Evolutionary conservation across 352 stramenopile genomes (phyloP).

Genomic region (Globisporangium okanoganense): DNA sequence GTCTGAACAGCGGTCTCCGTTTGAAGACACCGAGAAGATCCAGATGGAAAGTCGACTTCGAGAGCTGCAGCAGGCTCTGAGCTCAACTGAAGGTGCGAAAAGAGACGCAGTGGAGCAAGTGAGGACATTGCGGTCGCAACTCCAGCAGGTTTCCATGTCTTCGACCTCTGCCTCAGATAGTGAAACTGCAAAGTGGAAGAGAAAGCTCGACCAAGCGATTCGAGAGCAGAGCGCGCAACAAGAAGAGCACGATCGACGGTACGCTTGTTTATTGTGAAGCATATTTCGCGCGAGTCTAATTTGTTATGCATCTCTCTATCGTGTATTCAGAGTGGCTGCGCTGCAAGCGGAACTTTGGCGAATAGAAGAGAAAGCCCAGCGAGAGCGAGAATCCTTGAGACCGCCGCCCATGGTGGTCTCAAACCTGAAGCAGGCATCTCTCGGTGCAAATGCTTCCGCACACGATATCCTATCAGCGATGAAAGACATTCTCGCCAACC

Average conservation of each 20-base stretch:
- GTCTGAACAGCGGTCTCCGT: background rate
- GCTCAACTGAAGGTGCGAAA: conserved; percentile 29
- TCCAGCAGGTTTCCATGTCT: conserved; percentile 29
- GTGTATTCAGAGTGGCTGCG: conserved; percentile 19
- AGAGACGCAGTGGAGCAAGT: conserved; percentile 53
- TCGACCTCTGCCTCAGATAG: conserved; percentile 21
- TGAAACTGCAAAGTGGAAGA: conserved; percentile 46
- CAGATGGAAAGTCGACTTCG: conserved; percentile 19
- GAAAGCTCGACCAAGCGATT: conserved; percentile 44
- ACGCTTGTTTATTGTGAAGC: background rate
- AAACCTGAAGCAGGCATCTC: conserved; percentile 52
- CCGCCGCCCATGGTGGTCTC: conserved; percentile 12
- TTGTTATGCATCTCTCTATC: background rate
- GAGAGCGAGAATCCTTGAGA: conserved; percentile 2
- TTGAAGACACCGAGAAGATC: conserved; percentile 8
- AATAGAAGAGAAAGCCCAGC: conserved; percentile 24
- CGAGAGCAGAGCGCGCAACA: conserved; percentile 43
- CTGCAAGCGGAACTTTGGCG: conserved; percentile 27
- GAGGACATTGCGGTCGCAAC: conserved; percentile 32
- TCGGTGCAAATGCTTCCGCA: conserved; percentile 41
- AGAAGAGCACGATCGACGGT: conserved; percentile 39
- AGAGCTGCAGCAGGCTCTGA: conserved; percentile 23
- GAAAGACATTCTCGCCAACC: conserved; percentile 51
- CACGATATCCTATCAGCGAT: conserved; percentile 68
- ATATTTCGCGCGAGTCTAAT: background rate